phyloP scores from a whole-genome alignment of 495 filamentous ascomycete genomes.

The Echria macrotheca region DNA sequence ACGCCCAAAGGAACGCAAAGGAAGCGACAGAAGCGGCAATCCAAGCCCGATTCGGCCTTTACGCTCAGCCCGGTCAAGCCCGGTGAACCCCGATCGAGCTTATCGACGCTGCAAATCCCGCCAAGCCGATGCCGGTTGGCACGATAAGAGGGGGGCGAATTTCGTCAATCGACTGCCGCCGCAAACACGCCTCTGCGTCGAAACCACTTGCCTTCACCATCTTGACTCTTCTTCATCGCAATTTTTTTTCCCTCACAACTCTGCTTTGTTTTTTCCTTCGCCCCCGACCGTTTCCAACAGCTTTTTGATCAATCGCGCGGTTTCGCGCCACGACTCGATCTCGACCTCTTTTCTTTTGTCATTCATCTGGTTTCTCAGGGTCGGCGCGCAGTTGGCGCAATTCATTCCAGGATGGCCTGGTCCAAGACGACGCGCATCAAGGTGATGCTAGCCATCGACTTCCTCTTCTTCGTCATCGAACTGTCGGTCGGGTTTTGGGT shows the following conservation, averaged over 20 bases:
- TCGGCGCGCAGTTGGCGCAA: too few species aligned
- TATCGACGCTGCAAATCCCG: not conserved
- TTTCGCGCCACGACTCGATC: not conserved
- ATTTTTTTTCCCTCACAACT: not conserved
- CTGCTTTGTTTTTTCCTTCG: not conserved
- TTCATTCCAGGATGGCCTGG: conserved; percentile 68
- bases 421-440: conserved; percentile 90
- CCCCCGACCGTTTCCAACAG: too few species aligned
- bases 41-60: too few species aligned
- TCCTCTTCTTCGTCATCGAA: conserved; percentile 84
- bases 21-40: too few species aligned
- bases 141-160: conserved; percentile 9
- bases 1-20: too few species aligned
- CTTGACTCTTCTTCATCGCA: not conserved
- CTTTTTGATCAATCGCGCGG: not conserved
- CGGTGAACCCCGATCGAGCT: not conserved
- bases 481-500: conserved; percentile 78
- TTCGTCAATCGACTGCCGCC: not conserved
- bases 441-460: conserved; percentile 87
- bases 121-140: not conserved
- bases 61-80: too few species aligned
- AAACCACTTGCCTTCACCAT: not conserved
- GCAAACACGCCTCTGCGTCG: not conserved
- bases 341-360: not conserved
- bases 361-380: not conserved